Base-by-base conservation (phyloP, 345 rosid species). In the Eucalyptus pumila region DNA sequence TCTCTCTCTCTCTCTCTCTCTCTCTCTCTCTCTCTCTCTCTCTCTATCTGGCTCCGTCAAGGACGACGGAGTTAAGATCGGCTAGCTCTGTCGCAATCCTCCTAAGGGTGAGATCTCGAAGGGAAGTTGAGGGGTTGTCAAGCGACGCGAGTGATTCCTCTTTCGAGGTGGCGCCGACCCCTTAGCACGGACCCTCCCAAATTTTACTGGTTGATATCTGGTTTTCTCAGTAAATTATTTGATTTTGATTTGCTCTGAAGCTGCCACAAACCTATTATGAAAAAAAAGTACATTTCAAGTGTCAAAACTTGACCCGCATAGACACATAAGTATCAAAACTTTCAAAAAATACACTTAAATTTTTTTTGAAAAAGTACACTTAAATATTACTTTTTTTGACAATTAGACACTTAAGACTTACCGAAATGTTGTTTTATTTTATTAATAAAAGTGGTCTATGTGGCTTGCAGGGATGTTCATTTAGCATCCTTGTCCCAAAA, bases 291-390 rank as follows among this genome's bases (percentile, higher is more conserved):
- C 3, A 15, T 0, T 50, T 0, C 19, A 50, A 50, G 0, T 50
- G 19, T 0, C 54, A 16, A 50, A 50, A 50, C 54, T 50, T 50
- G 0, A 0, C 19, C 1, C 4, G 4, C 1, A 8, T 6, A 50
- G 0, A 50, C 54, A 50, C 54, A 50, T 50, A 50, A 16, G 54
- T 16, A 1, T 50, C 0, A 50, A 50, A 50, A 50, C 19, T 50
- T 50, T 50, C 8, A 16, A 6, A 50, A 50, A 50, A 50, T 50
- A 50, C 21, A 50, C 3, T 16, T 50, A 0, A 50, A 50, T 37
- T 16, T 50, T 50, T 21, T 50, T 15, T 50, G 21, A 50, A 16
- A 50, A 50, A 15, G 1, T 50, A 50, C 8, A 50, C 8, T 50
- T 50, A 50, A 50, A 21, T 50, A 15, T 50, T 50, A 50, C 52